Evolutionary conservation across 2,329 filamentous ascomycete genomes (phyloP).

Genomic region (Colletotrichum scovillei): DNA sequence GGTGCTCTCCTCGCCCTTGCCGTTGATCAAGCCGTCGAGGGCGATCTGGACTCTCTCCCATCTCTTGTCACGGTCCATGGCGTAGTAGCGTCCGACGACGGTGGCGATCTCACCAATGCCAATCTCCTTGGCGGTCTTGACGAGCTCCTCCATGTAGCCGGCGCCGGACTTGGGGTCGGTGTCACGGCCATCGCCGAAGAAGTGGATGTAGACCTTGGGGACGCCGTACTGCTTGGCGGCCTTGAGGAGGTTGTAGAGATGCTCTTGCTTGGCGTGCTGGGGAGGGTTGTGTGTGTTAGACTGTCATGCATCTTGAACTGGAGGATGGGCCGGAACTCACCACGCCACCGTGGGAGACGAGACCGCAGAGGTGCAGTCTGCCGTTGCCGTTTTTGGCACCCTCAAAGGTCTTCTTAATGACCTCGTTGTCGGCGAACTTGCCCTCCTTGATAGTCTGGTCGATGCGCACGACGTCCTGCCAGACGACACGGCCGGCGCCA

Average conservation of each 20-base stretch:
- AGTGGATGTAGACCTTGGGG: slow-evolving; percentile 96
- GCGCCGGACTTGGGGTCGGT: slow-evolving; percentile 96
- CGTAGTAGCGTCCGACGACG: slow-evolving; percentile 95
- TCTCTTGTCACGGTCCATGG: slow-evolving; percentile 99
- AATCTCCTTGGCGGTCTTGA: slow-evolving; percentile 84
- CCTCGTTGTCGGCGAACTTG: slow-evolving; percentile 80
- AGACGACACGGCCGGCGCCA: slow-evolving; percentile 95
- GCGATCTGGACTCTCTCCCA: slow-evolving; percentile 96
- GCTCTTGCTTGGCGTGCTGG: slow-evolving; percentile 92
- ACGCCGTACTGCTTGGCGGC: slow-evolving; percentile 90
- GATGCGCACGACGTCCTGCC: slow-evolving; percentile 98
- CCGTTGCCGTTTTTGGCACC: slow-evolving; percentile 89
- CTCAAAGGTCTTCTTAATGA: slow-evolving; percentile 81
- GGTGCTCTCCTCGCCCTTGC: slow-evolving; percentile 86
- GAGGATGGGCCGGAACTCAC: slow-evolving; percentile 56
- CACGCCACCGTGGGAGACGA: slow-evolving; percentile 95
- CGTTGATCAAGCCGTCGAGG: slow-evolving; percentile 85
- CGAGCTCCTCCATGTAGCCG: slow-evolving; percentile 87
- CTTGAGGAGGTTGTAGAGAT: slow-evolving; percentile 87
- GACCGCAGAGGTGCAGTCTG: slow-evolving; percentile 89
- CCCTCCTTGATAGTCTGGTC: slow-evolving; percentile 91
- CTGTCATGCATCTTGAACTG: background rate
- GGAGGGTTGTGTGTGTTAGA: background rate
- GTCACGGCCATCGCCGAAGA: slow-evolving; percentile 98
- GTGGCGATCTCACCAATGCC: slow-evolving; percentile 90